Conservation (phyloP, 2,329 filamentous ascomycete genomes). For the Ceratocystis colombiana region DNA sequence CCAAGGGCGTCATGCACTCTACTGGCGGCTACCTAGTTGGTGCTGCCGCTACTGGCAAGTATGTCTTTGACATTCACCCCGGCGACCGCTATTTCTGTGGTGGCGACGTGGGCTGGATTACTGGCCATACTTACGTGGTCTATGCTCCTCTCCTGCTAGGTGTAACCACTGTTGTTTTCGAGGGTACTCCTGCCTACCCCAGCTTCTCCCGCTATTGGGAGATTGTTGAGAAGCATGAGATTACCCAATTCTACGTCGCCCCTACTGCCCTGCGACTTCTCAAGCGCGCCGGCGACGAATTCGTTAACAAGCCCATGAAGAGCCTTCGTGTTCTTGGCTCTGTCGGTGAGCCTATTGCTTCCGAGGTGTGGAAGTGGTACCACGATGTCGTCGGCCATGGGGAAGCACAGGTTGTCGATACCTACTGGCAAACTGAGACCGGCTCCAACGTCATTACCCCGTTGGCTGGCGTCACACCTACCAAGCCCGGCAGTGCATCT, state of each 20-base stretch:
- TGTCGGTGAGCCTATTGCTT: constrained; percentile 93
- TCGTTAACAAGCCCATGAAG: constrained; percentile 83
- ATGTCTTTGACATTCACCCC: constrained; percentile 96
- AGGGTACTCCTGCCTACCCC: constrained; percentile 94
- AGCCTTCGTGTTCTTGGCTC: constrained; percentile 82
- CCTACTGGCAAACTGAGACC: constrained; percentile 99
- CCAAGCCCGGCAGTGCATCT: constrained; percentile 91
- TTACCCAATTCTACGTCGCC: constrained; percentile 97
- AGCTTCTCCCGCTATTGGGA: constrained; percentile 99
- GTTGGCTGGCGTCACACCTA: constrained; percentile 83
- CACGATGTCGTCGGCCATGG: constrained; percentile 89
- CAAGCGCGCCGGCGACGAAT: constrained; percentile 90
- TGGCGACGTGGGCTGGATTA: constrained; percentile 98
- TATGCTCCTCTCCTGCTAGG: constrained; percentile 90
- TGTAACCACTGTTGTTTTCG: constrained; percentile 90
- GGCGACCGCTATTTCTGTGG: constrained; percentile 93
- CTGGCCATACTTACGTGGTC: constrained; percentile 95
- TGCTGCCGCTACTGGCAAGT: constrained; percentile 88
- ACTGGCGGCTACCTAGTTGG: constrained; percentile 92
- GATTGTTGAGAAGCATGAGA: constrained; percentile 85
- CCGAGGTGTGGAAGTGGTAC: constrained; percentile 99
- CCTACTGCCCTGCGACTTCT: constrained; percentile 85
- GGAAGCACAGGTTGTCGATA: constrained; percentile 88
- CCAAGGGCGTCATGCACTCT: constrained; percentile 97
- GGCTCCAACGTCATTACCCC: constrained; percentile 94